phyloP scores from a whole-genome alignment of 345 rosid species.

The Ceriops decandra region DNA sequence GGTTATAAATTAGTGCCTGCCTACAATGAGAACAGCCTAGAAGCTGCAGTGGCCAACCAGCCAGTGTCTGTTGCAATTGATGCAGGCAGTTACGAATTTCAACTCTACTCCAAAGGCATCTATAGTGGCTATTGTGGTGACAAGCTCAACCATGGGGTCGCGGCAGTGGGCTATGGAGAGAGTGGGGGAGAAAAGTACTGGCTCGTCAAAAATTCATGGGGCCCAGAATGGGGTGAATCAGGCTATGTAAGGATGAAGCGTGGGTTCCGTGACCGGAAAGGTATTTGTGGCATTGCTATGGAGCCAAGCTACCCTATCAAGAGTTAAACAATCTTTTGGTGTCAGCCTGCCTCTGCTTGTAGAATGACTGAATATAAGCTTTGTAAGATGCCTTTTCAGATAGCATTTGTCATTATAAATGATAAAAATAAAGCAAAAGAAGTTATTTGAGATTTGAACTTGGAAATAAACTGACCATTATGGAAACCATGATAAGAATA shows the following conservation, averaged over 20 bases:
- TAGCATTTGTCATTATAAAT: neutral
- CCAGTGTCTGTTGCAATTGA: slow-evolving; percentile 87
- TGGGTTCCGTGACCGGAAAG: slow-evolving; percentile 27
- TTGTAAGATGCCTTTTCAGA: slow-evolving; percentile 1
- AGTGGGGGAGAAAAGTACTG: slow-evolving; percentile 47
- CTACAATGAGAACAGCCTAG: slow-evolving; percentile 49
- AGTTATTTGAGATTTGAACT: neutral
- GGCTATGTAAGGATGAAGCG: slow-evolving; percentile 71
- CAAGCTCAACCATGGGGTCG: slow-evolving; percentile 71
- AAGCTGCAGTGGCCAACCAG: slow-evolving; percentile 56
- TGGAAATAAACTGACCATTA: slow-evolving; percentile 3
- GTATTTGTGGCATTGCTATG: slow-evolving; percentile 81
- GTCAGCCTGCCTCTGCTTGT: neutral
- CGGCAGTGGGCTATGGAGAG: slow-evolving; percentile 72
- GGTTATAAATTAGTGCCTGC: slow-evolving; percentile 40
- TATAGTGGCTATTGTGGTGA: slow-evolving; percentile 57
- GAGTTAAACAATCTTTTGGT: slow-evolving; percentile 10
- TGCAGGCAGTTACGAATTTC: slow-evolving; percentile 58
- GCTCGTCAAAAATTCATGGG: slow-evolving; percentile 94
- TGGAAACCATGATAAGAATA: neutral
- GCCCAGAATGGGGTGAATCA: slow-evolving; percentile 76
- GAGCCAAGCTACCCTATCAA: slow-evolving; percentile 66
- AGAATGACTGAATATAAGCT: neutral
- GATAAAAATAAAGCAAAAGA: neutral
- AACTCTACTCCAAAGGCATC: slow-evolving; percentile 62